These are phyloP conservation scores for Puccinia brachypodii DNA, from an alignment of 1,284 basidiomycete species.

Conservation along the genomic window DNA sequence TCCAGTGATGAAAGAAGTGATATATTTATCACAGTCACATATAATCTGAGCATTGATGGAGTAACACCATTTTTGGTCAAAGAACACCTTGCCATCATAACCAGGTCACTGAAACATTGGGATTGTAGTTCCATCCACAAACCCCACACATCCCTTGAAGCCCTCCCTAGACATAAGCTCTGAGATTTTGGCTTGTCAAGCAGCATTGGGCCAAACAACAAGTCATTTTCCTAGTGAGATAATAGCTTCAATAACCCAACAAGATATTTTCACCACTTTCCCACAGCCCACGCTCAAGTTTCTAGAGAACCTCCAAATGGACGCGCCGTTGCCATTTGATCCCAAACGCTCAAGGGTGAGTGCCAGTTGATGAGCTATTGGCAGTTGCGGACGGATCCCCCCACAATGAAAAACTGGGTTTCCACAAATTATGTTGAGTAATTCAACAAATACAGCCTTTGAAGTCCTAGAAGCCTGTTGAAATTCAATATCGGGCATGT, in stretches of 20 bases:
- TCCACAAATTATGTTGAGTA: too few species aligned
- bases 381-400: too few species aligned
- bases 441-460: too few species aligned
- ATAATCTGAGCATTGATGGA: too few species aligned
- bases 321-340: too few species aligned
- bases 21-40: neutral
- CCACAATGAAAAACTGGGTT: too few species aligned
- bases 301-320: too few species aligned
- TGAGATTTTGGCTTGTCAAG: neutral
- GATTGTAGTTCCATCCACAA: too few species aligned
- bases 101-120: neutral
- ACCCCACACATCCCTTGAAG: neutral
- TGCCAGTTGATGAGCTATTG: too few species aligned
- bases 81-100: neutral
- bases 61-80: neutral
- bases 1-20: neutral
- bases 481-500: too few species aligned
- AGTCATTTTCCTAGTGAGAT: neutral
- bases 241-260: neutral
- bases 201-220: neutral
- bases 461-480: too few species aligned
- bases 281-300: conserved; percentile 67
- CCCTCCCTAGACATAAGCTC: neutral
- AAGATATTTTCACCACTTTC: conserved; percentile 53
- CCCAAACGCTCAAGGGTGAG: too few species aligned